phyloP scores from a whole-genome alignment of 345 rosid species.

The Eucalyptus erythrocorys region DNA sequence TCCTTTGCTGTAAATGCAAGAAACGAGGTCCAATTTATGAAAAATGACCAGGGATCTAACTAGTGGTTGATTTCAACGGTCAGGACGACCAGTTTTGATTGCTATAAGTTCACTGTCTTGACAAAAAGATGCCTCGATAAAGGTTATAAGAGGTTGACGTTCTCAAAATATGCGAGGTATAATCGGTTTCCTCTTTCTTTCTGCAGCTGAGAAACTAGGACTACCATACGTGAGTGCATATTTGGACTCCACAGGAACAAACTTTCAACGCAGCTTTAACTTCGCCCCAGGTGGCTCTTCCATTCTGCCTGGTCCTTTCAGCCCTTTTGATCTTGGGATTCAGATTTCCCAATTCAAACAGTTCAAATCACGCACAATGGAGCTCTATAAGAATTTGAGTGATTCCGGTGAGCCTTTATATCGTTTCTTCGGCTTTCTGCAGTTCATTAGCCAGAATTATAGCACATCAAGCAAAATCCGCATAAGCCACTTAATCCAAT shows the following conservation, averaged over 20 bases:
- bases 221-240: constrained; percentile 46
- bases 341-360: constrained; percentile 46
- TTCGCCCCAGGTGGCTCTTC: constrained; percentile 61
- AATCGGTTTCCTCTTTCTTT: background rate
- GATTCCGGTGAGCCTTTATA: constrained; percentile 8
- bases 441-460: background rate
- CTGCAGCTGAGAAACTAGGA: constrained; percentile 41
- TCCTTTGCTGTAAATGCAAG: too few species aligned
- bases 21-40: too few species aligned
- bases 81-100: background rate
- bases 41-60: too few species aligned
- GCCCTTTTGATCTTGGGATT: constrained; percentile 51
- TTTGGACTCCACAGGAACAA: constrained; percentile 51
- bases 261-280: constrained; percentile 45
- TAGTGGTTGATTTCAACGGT: background rate
- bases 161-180: background rate
- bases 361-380: constrained; percentile 36
- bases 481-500: background rate
- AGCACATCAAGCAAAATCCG: background rate
- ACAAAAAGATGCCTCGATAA: background rate
- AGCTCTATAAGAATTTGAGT: constrained; percentile 19
- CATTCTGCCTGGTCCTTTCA: constrained; percentile 40
- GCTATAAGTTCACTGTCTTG: background rate
- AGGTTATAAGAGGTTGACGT: background rate
- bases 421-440: background rate